Base-by-base conservation (phyloP, 495 filamentous ascomycete genomes). In the Neurospora cerealis region DNA sequence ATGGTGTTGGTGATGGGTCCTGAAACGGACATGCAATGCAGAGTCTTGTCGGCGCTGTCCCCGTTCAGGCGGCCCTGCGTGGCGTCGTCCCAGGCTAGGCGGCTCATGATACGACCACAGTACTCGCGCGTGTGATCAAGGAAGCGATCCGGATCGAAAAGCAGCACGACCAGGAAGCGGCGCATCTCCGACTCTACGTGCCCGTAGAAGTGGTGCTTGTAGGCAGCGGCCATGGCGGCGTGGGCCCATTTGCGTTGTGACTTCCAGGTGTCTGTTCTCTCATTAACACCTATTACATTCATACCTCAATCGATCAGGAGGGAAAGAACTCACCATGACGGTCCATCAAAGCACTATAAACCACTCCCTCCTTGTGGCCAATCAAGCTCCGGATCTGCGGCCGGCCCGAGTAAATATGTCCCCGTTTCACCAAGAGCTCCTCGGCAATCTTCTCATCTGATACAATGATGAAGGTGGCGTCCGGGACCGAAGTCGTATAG, bases 381-480 rank as follows among this genome's bases (percentile, higher is more conserved):
- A 85, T 82, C 15, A 87, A 79, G 24, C 83, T 81, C 24, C 83
- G 78, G 42, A 87, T 85, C 75, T 85, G 81, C n/a, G 85, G 85
- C 15, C 85, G 79, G 38, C 86, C 85, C 4, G 86, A 85, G 77
- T 87, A 88, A 70, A 85, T 87, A 60, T 87, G 83, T 21, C 84
- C 86, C n/a, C 84, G 75, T 77, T 84, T 86, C 34, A 87, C 83
- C 13, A 89, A 82, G 17, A 89, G 83, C 71, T 89, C 88, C 41
- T 86, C 81, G 46, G 88, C 87, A 66, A 89, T 87, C 77, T 84
- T 84, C 76, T 87, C 83, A 42, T 87, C 87, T 15, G 87, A 87
- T 6, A 89, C 73, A 73, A 89, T 83, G 75, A 89, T 82, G 74
- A 89, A 87, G 5, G 79, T 83, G 54, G 84, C 79, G 19, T 84